Evolutionary conservation across 73 alveolate genomes (phyloP).

Genomic region (Uronychia setigera): DNA sequence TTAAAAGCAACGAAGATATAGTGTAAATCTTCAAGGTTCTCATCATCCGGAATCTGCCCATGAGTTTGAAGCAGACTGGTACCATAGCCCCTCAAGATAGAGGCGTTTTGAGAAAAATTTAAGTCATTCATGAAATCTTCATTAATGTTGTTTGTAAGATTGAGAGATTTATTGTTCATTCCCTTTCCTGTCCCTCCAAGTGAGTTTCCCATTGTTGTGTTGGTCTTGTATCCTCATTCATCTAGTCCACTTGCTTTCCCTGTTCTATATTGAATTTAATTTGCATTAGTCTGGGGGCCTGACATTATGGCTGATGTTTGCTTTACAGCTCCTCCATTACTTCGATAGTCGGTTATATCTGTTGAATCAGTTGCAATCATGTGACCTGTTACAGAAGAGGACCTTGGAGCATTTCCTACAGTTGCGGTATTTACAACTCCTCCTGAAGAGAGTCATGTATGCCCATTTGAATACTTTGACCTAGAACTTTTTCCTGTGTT

Average conservation of each 20-base stretch:
- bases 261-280: neutral
- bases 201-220: neutral
- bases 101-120: neutral
- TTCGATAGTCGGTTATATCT: neutral
- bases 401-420: neutral
- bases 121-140: constrained; percentile 1
- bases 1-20: neutral
- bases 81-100: neutral
- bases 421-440: neutral
- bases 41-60: neutral
- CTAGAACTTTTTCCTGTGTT: neutral
- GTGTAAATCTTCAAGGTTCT: neutral
- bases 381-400: neutral
- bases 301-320: neutral
- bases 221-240: neutral
- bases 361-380: neutral
- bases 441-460: neutral
- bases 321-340: neutral
- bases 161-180: neutral
- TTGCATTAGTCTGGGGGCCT: too few species aligned
- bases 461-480: neutral
- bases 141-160: neutral
- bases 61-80: neutral
- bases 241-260: neutral
- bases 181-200: neutral